A percentile compares a stretch with the other conserved stretches of the same genome.
Evolutionary conservation across 2,329 filamentous ascomycete species (phyloP).

Genomic region (Neopestalotiopsis sp.): DNA sequence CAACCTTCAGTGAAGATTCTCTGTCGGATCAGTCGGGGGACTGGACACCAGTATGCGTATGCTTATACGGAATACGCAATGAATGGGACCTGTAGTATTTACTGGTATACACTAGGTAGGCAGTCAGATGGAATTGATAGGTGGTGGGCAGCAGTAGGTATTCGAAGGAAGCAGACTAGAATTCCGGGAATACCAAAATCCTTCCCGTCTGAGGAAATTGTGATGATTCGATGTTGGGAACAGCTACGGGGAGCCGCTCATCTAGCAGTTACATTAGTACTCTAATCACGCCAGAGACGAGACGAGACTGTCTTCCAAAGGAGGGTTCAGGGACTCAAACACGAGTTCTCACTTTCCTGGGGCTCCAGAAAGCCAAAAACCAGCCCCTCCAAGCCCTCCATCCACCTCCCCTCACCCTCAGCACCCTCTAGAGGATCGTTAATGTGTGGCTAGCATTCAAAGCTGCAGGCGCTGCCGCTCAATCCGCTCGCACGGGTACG

Average conservation of each 20-base stretch:
- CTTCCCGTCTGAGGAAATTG: neutral
- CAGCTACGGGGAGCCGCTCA: neutral
- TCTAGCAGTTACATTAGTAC: neutral
- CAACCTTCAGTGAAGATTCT: neutral
- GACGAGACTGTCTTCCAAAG: neutral
- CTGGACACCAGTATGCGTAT: no score
- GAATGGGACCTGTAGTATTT: no score
- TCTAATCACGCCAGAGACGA: neutral
- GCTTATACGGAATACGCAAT: no score
- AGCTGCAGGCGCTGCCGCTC: neutral
- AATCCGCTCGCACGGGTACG: neutral
- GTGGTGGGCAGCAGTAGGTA: neutral
- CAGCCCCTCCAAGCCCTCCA: neutral
- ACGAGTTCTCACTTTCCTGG: neutral
- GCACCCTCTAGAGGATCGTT: neutral
- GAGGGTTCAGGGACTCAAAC: neutral
- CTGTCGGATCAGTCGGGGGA: no score
- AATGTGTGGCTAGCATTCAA: neutral
- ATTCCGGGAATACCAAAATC: neutral
- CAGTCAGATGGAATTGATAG: neutral
- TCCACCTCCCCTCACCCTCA: neutral
- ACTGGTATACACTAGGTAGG: no score
- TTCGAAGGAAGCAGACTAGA: neutral
- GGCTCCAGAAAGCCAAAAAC: neutral
- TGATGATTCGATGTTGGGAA: neutral